These are phyloP conservation scores for Didymella lethalis DNA, from an alignment of 2,329 filamentous ascomycete genomes.

Conservation along the genomic window DNA sequence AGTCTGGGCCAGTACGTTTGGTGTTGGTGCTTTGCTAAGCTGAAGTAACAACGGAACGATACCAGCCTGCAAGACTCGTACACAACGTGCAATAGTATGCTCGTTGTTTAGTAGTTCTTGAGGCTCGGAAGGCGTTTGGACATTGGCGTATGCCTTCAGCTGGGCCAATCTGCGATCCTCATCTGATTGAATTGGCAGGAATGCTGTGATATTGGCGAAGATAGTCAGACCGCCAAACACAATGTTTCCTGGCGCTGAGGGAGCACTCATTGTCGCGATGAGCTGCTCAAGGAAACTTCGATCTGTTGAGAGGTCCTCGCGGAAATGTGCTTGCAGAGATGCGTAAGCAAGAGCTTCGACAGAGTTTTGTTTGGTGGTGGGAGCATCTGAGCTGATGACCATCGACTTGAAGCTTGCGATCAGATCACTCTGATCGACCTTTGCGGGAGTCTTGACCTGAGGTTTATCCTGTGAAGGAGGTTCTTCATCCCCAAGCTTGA, in stretches of 20 bases:
- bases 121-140: conserved; percentile 68
- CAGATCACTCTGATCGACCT: conserved; percentile 56
- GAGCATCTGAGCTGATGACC: conserved; percentile 66
- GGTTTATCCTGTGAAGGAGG: conserved; percentile 35
- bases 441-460: conserved; percentile 42
- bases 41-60: conserved; percentile 79
- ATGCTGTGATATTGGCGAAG: conserved; percentile 83
- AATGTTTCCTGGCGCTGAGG: conserved; percentile 60
- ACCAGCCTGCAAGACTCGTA: conserved; percentile 78
- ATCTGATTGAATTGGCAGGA: conserved; percentile 78
- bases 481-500: conserved; percentile 59
- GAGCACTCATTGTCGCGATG: conserved; percentile 64
- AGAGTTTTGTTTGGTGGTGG: conserved; percentile 68
- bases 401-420: conserved; percentile 68
- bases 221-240: conserved; percentile 89
- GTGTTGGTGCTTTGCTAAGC: conserved; percentile 75
- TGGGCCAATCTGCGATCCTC: conserved; percentile 93
- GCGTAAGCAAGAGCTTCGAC: conserved; percentile 93
- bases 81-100: conserved; percentile 78
- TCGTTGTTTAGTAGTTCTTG: conserved; percentile 78
- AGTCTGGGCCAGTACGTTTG: conserved; percentile 74
- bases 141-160: conserved; percentile 92
- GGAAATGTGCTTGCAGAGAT: conserved; percentile 83
- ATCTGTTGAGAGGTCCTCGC: conserved; percentile 79
- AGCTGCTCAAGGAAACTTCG: conserved; percentile 72